Percentiles rank a stretch among this genome's conserved stretches.
Conservation (phyloP, 164 flowering plant genomes). For the Stephania japonica region DNA sequence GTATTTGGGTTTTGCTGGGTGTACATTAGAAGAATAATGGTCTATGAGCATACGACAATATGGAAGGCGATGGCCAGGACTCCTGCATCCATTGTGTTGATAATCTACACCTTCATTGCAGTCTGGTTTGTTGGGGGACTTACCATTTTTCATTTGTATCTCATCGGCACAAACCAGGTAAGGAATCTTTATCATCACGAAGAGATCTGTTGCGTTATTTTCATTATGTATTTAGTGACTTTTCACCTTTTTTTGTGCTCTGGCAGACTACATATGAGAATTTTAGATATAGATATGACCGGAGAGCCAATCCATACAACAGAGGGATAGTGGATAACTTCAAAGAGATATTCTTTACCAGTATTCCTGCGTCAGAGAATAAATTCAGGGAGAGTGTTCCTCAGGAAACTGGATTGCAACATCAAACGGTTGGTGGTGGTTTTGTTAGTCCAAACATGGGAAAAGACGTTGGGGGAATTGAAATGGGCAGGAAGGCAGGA, state of each 20-base stretch:
- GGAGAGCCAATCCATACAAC: slow-evolving; percentile 57
- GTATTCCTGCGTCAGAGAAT: slow-evolving; percentile 54
- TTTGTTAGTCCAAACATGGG: slow-evolving; percentile 49
- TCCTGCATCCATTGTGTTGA: slow-evolving; percentile 81
- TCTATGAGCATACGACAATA: slow-evolving; percentile 43
- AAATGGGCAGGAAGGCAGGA: slow-evolving; percentile 83
- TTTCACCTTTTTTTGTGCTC: slow-evolving; percentile 4
- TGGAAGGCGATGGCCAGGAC: slow-evolving; percentile 92
- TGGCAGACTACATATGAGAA: slow-evolving; percentile 76
- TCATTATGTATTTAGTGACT: background rate
- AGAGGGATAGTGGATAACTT: slow-evolving; percentile 46
- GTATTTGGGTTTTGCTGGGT: slow-evolving; percentile 92
- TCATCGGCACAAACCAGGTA: slow-evolving; percentile 89
- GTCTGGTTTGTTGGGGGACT: slow-evolving; percentile 99
- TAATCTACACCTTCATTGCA: slow-evolving; percentile 74
- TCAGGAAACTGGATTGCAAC: slow-evolving; percentile 35
- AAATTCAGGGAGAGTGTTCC: slow-evolving; percentile 45
- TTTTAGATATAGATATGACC: slow-evolving; percentile 62
- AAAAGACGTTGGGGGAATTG: slow-evolving; percentile 37
- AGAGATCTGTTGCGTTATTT: background rate
- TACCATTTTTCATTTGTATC: slow-evolving; percentile 84
- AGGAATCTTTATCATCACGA: background rate
- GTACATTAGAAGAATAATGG: slow-evolving; percentile 68
- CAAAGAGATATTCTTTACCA: slow-evolving; percentile 48
- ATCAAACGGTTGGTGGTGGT: slow-evolving; percentile 42